Conservation (phyloP, 192 early-diverging fungal genomes). For the Rhizophagus sp. region DNA sequence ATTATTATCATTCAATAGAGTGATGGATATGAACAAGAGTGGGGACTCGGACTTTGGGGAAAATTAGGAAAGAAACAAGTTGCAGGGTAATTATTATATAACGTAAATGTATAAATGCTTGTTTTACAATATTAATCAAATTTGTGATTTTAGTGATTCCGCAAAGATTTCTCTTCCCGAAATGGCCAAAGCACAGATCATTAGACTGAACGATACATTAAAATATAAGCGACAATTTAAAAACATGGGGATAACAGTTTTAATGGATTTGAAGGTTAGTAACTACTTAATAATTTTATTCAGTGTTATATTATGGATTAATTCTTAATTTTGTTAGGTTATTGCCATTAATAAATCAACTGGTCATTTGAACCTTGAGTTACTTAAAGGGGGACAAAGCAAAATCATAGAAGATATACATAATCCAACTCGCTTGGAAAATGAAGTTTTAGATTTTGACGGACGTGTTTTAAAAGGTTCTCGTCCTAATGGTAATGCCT, state of each 20-base stretch:
- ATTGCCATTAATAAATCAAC: background rate
- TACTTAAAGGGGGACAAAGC: background rate
- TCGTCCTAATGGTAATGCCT: slow-evolving; percentile 51
- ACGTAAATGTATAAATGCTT: background rate
- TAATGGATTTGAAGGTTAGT: background rate
- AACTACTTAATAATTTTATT: background rate
- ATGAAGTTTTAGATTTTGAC: slow-evolving; percentile 44
- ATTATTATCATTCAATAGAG: background rate
- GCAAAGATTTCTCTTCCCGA: slow-evolving; percentile 13
- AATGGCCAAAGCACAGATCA: background rate
- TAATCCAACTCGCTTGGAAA: slow-evolving; percentile 47
- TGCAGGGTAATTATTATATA: slow-evolving; percentile 7
- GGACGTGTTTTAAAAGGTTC: slow-evolving; percentile 41
- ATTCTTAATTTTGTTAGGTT: background rate
- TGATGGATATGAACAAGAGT: slow-evolving; percentile 7
- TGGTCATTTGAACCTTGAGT: background rate
- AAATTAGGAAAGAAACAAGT: slow-evolving; percentile 1
- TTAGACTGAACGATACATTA: background rate
- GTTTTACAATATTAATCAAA: background rate
- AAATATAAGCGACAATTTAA: slow-evolving; percentile 17
- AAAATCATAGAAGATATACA: background rate
- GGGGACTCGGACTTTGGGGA: slow-evolving; percentile 2
- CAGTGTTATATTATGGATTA: background rate
- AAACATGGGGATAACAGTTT: background rate
- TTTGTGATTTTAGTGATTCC: slow-evolving; percentile 9